Evolutionary conservation across 108 stramenopile species (phyloP), one percentile per base, ranked within the genome.

Genomic region (Nitzschia sp.): DNA sequence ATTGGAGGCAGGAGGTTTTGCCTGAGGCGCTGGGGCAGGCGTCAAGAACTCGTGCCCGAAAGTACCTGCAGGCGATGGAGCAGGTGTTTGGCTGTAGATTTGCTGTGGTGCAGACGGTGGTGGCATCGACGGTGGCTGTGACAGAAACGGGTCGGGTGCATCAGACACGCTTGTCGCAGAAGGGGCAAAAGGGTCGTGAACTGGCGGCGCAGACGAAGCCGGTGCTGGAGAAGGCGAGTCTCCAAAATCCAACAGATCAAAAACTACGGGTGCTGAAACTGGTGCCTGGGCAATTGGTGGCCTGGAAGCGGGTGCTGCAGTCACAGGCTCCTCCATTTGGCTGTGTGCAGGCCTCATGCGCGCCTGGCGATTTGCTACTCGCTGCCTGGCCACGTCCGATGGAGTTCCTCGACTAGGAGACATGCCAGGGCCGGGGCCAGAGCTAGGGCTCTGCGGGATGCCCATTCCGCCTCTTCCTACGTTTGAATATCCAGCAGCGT

Each of bases 381-480:
- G 64, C 62, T 79, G 79, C 34, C 85, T 56, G 24, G 93, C 93
- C 23, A 84, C 84, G 51, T 91, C 93, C 45, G 90, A 92, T 13
- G 93, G 93, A 25, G 84, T 77, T 38, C 75, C 69, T 15, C 45
- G 80, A 66, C 62, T 53, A 51, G 38, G 45, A 59, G 76, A 57
- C 64, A 68, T 35, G 75, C 64, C 58, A 66, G 59, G 24, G 68
- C 77, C 29, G 38, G 72, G 27, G 67, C 70, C 64, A 75, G 64
- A 61, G 54, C 55, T 25, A 57, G 76, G 60, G 60, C 71, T 23
- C 49, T 60, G 58, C 27, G 49, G 27, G 9, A 18, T 26, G 54
- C 64, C 31, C 15, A 49, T 21, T 19, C 2, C 17, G 29, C 62
- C 11, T 46, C 35, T 53, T 31, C 48, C 61, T 19, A 55, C 49